These are phyloP conservation scores for Clarireedia homoeocarpa DNA, from an alignment of 2,329 filamentous ascomycete species.

Conservation along the genomic window DNA sequence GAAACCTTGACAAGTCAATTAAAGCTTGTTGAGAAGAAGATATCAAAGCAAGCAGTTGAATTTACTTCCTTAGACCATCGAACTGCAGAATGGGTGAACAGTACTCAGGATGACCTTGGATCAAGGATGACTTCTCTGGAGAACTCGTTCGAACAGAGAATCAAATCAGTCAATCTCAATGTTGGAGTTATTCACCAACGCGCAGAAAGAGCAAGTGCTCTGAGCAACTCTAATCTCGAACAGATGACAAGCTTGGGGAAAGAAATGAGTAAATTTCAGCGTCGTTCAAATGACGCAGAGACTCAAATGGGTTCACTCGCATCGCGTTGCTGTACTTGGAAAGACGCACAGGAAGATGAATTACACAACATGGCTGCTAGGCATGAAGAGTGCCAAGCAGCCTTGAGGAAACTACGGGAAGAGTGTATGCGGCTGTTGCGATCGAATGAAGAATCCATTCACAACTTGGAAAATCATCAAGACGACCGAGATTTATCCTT, in stretches of 20 bases:
- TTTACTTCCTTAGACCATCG: slow-evolving; percentile 6
- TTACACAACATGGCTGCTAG: background rate
- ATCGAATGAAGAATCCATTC: background rate
- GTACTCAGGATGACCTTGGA: background rate
- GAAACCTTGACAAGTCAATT: background rate
- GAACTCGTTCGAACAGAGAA: background rate
- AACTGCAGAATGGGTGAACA: slow-evolving; percentile 2
- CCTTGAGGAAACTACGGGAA: background rate
- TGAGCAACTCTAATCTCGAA: too few relatives aligned
- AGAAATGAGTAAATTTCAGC: too few relatives aligned
- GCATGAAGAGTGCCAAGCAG: background rate
- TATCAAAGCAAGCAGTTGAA: background rate
- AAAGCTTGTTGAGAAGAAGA: background rate
- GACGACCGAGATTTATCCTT: background rate
- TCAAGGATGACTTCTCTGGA: background rate
- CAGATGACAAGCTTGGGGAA: too few relatives aligned
- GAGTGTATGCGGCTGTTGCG: background rate
- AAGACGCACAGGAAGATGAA: background rate
- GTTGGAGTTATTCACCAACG: background rate
- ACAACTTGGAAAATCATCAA: background rate
- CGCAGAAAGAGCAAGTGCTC: background rate
- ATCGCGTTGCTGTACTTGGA: too few relatives aligned
- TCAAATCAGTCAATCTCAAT: background rate
- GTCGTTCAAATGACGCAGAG: too few relatives aligned
- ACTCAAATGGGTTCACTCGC: too few relatives aligned